Evolutionary conservation across 257 asterid species (phyloP), one percentile per base, ranked within the genome.

Genomic region (Solanum appendiculatum): DNA sequence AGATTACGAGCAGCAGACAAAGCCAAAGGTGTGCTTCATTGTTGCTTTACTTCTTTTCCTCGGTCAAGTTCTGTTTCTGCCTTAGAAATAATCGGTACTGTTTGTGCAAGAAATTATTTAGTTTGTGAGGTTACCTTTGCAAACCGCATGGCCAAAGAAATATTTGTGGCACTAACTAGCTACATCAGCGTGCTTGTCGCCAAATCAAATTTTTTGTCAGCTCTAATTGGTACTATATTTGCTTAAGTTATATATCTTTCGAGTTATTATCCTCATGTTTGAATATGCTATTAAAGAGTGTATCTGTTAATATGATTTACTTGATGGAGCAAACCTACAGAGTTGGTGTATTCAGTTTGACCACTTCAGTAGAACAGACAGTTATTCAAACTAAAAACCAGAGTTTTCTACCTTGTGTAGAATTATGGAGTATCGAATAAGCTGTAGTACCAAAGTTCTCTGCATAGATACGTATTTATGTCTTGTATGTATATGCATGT

Each of bases 1-100:
- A 90, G 99, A 97, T 72, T 60, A 69, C 85, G 99, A 97, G 90
- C 98, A 88, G 88, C 95, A 93, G 89, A 92, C 93, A 95, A 97
- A 95, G 91, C 95, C 98, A 88, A 97, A 96, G 99, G 99, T 93
- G 34, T 86, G 88, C 51, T 83, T 27, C 85, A 44, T 83, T 54
- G 64, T 84, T 82, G 40, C 60, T 31, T 90, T 87, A 73, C 84
- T 86, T 83, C 31, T 48, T 81, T 81, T 31, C 44, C 21, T 81
- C 1, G 8, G 12, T 81, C 69, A 81, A 48, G 44, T 81, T 81
- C 31, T 31, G 85, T 10, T 48, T 51, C 44, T 81, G 31, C 31
- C 44, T 31, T 48, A 18, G 46, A 31, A 31, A 48, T 81, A 31
- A 48, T 18, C 3, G 25, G 12, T 48, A 31, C 20, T 31, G 42